phyloP scores from a whole-genome alignment of 2,329 filamentous ascomycete species.

The Pseudopyricularia javanii region DNA sequence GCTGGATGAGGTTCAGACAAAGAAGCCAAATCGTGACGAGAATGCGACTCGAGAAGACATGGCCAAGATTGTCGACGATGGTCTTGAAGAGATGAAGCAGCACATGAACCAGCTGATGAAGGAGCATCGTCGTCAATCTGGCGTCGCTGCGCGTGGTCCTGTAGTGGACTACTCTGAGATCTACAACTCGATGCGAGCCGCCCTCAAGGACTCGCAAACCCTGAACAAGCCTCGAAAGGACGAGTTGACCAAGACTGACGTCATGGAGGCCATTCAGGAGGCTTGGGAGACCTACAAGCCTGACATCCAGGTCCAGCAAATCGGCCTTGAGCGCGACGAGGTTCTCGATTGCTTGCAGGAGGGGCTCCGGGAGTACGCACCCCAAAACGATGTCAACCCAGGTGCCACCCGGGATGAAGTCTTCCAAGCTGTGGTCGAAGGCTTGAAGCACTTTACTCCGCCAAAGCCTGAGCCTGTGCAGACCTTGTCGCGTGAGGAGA shows the following conservation, averaged over 20 bases:
- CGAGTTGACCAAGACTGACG: conserved; percentile 64
- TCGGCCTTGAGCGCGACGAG: conserved; percentile 82
- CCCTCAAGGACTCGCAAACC: conserved; percentile 49
- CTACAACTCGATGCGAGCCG: conserved; percentile 71
- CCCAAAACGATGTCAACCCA: conserved; percentile 35
- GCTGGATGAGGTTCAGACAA: conserved; percentile 55
- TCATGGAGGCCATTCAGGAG: conserved; percentile 75
- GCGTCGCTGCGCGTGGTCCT: conserved; percentile 45
- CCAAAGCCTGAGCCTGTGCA: conserved; percentile 60
- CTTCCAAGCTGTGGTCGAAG: conserved; percentile 73
- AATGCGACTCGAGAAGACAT: conserved; percentile 57
- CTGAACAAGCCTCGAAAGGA: conserved; percentile 27
- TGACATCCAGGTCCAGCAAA: conserved; percentile 80
- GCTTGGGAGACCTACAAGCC: conserved; percentile 93
- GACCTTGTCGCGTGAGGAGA: conserved; percentile 65
- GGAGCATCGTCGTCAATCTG: conserved; percentile 60
- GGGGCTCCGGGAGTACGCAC: conserved; percentile 65
- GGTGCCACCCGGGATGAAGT: conserved; percentile 74
- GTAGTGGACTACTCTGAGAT: conserved; percentile 70
- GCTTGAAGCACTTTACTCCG: conserved; percentile 67
- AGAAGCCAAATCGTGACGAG: conserved; percentile 32
- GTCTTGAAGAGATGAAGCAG: conserved; percentile 68
- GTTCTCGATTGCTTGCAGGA: conserved; percentile 78
- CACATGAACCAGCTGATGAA: conserved; percentile 72
- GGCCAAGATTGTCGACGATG: conserved; percentile 64